Evolutionary conservation across 78 protist genomes (phyloP), one percentile per base, ranked within the genome.

Genomic region (Dictyostelium citrinum): DNA sequence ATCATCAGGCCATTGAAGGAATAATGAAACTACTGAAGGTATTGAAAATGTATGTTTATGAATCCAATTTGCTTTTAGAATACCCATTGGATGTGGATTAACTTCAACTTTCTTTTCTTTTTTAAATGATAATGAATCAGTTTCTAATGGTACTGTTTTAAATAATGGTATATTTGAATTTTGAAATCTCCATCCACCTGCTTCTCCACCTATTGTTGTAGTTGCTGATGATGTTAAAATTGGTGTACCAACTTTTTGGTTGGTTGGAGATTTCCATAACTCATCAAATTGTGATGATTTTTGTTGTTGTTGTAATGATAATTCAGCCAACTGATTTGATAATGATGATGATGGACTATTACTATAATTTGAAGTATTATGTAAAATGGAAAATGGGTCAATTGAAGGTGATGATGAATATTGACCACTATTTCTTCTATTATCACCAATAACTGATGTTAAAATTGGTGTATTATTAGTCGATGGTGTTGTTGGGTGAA

Each of bases 1-100:
- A 46, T 88, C 93, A 11, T 88, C 93, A 17, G 93, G 93, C 93
- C 93, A 88, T 45, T 88, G 93, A 39, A 88, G 10, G 31, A 88
- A 88, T 29, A 88, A 43, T 33, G 93, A 67, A 7, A 88, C 46
- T 0, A 88, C 93, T 0, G 93, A 76, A 41, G 93, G 93, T 3
- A 88, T 16, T 24, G 93, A 79, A 5, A 29, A 43, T 61, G 79
- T 88, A 51, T 88, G 84, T 46, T 88, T 88, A 46, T 78, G 93
- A n/a, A 88, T 88, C 93, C 93, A 88, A 67, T 88, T 88, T 5
- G 93, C 84, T n/a, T 78, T 88, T 16, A 88, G 2, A 2, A 88
- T 78, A 67, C 93, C 93, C n/a, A 11, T 12, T 64, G 93, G 93
- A 31, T 55, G 71, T 74, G 77, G 20, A 37, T 22, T 29, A 46